phyloP scores from a whole-genome alignment of 345 rosid species.

The Gynandropsis gynandra region DNA sequence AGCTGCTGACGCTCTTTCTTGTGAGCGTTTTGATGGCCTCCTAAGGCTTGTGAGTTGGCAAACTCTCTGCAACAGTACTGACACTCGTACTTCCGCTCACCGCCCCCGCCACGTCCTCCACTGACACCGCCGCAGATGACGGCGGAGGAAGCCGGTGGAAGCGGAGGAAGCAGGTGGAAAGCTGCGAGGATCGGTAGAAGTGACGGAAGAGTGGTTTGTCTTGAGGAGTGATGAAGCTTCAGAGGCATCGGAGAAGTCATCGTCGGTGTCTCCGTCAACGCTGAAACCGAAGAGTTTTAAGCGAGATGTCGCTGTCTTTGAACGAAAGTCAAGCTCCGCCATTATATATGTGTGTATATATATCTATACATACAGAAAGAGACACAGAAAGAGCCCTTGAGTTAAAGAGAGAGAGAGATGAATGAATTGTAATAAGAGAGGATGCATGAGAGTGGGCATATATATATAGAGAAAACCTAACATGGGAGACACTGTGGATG shows the following conservation, averaged over 20 bases:
- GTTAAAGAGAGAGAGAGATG: conserved; percentile 11
- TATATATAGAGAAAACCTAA: conserved; percentile 28
- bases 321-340: conserved; percentile 45
- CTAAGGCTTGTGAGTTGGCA: conserved; percentile 74
- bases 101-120: conserved; percentile 26
- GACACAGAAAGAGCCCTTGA: conserved; percentile 1
- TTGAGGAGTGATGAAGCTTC: too few relatives aligned
- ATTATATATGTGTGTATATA: conserved; percentile 17
- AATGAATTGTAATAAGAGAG: conserved; percentile 16
- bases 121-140: conserved; percentile 6
- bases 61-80: conserved; percentile 72
- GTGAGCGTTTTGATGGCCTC: conserved; percentile 86
- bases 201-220: too few relatives aligned
- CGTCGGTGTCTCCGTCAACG: conserved; percentile 60
- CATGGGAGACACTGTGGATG: conserved; percentile 30
- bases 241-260: conserved; percentile 33
- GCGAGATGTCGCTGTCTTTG: conserved; percentile 40
- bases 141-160: conserved; percentile 24
- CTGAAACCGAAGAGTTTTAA: conserved; percentile 83
- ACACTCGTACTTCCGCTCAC: conserved; percentile 75
- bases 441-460: conserved; percentile 40
- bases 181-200: conserved; percentile 11
- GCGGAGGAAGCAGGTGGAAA: conserved; percentile 27
- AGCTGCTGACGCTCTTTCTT: conserved; percentile 77
- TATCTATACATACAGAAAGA: neutral